Evolutionary conservation across 768 basidiomycete species (phyloP).

Genomic region (Amanita polypyramis): DNA sequence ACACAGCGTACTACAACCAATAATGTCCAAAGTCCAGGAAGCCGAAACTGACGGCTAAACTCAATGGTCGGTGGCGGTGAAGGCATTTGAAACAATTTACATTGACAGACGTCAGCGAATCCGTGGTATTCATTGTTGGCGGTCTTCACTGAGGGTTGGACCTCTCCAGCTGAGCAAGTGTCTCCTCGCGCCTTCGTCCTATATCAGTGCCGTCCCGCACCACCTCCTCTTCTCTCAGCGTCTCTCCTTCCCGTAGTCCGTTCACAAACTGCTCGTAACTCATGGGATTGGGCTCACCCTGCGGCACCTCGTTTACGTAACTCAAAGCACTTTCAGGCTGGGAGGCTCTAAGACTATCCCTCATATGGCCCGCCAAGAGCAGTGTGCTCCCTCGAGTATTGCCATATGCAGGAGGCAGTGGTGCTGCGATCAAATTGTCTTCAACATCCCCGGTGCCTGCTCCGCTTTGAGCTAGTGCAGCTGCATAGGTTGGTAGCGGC

Average conservation of each 20-base stretch:
- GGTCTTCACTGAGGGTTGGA: conserved; percentile 4
- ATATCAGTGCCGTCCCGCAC: conserved; percentile 31
- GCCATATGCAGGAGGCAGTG: conserved; percentile 72
- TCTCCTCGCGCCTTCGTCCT: conserved; percentile 43
- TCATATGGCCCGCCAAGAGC: conserved; percentile 42
- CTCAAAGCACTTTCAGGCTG: conserved; percentile 30
- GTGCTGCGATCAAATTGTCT: conserved; percentile 53
- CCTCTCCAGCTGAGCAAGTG: conserved; percentile 36
- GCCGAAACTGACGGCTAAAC: no score
- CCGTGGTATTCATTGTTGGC: background rate
- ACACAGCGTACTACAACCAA: no score
- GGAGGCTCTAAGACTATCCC: conserved; percentile 36
- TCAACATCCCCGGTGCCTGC: conserved; percentile 69
- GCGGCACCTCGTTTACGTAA: conserved; percentile 18
- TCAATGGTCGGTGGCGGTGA: no score
- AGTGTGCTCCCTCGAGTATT: conserved; percentile 62
- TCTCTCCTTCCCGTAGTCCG: conserved; percentile 21
- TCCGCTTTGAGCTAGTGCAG: conserved; percentile 57
- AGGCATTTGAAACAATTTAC: no score
- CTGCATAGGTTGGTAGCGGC: conserved; percentile 61
- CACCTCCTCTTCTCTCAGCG: background rate
- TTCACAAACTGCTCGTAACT: conserved; percentile 44
- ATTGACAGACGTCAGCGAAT: background rate
- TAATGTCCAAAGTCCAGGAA: no score
- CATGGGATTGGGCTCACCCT: conserved; percentile 34